phyloP scores from a whole-genome alignment of 2,329 filamentous ascomycete genomes.

The Diaporthe citrichinensis region DNA sequence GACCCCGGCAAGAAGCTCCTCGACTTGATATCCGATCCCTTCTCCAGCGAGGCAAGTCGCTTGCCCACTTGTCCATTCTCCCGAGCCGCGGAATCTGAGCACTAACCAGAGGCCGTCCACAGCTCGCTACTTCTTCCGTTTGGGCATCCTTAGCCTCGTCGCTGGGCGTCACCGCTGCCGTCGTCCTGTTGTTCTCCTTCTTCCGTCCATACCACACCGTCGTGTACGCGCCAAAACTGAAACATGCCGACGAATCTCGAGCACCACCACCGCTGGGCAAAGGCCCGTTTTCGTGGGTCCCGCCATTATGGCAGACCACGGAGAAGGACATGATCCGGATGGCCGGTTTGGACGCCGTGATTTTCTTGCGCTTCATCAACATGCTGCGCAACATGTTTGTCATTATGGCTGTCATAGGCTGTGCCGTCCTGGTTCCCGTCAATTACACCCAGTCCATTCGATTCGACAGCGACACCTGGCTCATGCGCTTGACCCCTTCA shows the following conservation, averaged over 20 bases:
- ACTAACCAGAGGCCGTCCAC: slow-evolving; percentile 29
- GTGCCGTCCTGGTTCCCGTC: slow-evolving; percentile 84
- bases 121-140: slow-evolving; percentile 72
- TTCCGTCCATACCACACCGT: slow-evolving; percentile 91
- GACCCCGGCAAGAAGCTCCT: slow-evolving; percentile 60
- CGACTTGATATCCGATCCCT: slow-evolving; percentile 65
- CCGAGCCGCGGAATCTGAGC: slow-evolving; percentile 33
- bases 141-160: slow-evolving; percentile 86
- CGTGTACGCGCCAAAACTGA: slow-evolving; percentile 94
- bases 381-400: slow-evolving; percentile 96
- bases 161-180: slow-evolving; percentile 78
- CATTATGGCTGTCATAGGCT: slow-evolving; percentile 78
- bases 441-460: slow-evolving; percentile 72
- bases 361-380: slow-evolving; percentile 89
- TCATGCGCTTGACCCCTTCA: slow-evolving; percentile 72
- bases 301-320: slow-evolving; percentile 81
- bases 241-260: slow-evolving; percentile 92
- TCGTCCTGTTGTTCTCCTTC: slow-evolving; percentile 87
- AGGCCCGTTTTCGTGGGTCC: slow-evolving; percentile 89
- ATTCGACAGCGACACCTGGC: slow-evolving; percentile 58
- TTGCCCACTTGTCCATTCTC: slow-evolving; percentile 34
- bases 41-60: slow-evolving; percentile 59
- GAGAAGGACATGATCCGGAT: slow-evolving; percentile 85
- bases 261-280: slow-evolving; percentile 88
- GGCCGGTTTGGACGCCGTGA: slow-evolving; percentile 89